Evolutionary conservation across 2,329 filamentous ascomycete species (phyloP).

Genomic region (Penicillium sumatraense): DNA sequence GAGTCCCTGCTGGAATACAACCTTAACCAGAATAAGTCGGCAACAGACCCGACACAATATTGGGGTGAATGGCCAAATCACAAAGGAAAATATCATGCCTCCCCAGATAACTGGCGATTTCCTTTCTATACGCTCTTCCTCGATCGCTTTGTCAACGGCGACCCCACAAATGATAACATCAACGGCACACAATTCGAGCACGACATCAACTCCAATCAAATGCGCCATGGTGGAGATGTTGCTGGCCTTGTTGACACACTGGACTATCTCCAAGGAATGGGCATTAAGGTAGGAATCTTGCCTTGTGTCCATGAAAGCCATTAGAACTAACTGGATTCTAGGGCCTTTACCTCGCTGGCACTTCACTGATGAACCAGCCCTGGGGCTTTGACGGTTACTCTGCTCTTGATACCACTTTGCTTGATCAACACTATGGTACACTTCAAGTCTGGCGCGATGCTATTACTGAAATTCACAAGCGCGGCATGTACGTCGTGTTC

Average conservation of each 20-base stretch:
- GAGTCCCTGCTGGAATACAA: constrained; percentile 59
- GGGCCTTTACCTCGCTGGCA: constrained; percentile 66
- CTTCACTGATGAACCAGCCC: constrained; percentile 66
- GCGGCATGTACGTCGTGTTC: constrained; percentile 68
- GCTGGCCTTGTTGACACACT: constrained; percentile 62
- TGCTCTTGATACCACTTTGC: constrained; percentile 64
- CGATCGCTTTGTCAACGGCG: constrained; percentile 67
- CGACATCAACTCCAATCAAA: constrained; percentile 63
- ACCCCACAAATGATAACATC: constrained; percentile 65
- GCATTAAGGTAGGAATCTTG: constrained; percentile 63
- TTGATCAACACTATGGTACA: constrained; percentile 66
- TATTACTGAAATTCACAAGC: constrained; percentile 63
- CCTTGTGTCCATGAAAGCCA: neutral
- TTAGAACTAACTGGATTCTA: constrained; percentile 27
- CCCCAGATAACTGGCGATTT: constrained; percentile 66
- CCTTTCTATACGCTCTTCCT: constrained; percentile 69
- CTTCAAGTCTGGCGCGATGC: constrained; percentile 62
- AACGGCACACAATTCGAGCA: constrained; percentile 66
- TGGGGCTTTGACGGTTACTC: constrained; percentile 67
- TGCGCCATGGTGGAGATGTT: constrained; percentile 67
- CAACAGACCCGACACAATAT: constrained; percentile 61
- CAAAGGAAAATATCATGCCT: constrained; percentile 49
- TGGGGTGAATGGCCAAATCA: constrained; percentile 59
- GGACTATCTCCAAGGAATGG: constrained; percentile 68
- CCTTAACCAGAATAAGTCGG: constrained; percentile 63